These are phyloP conservation scores for Taxawa tesnikishii DNA, from an alignment of 2,329 filamentous ascomycete genomes.

Conservation along the genomic window DNA sequence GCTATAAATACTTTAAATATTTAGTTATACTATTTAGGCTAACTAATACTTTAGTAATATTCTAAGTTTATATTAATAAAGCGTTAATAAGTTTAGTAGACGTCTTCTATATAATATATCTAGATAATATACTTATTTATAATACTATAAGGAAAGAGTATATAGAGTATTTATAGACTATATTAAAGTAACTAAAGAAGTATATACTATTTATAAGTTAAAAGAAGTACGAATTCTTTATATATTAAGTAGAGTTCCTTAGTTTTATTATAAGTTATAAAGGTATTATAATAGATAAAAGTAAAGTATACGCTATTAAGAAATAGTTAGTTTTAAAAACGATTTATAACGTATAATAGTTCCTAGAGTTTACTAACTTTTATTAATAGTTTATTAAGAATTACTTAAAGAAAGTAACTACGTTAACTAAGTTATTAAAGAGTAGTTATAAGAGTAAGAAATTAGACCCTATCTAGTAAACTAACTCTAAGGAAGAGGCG, in stretches of 20 bases:
- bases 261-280: conserved; percentile 6
- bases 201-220: conserved; percentile 5
- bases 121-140: conserved; percentile 22
- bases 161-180: neutral
- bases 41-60: conserved; percentile 11
- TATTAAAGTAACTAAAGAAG: conserved; percentile 4
- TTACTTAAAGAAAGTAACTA: conserved; percentile 1
- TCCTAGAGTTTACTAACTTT: conserved; percentile 8
- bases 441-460: neutral
- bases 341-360: conserved; percentile 4
- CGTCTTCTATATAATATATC: conserved; percentile 13
- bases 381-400: conserved; percentile 4
- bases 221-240: conserved; percentile 9
- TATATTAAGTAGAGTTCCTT: conserved; percentile 9
- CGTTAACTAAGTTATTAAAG: conserved; percentile 3
- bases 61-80: conserved; percentile 17
- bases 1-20: conserved; percentile 14
- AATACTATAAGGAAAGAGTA: conserved; percentile 6
- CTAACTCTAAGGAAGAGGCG: neutral
- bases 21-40: conserved; percentile 16
- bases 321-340: neutral
- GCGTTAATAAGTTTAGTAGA: conserved; percentile 8
- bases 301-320: neutral
- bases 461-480: neutral
- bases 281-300: conserved; percentile 2